These are phyloP conservation scores for Fomitopsis schrenkii DNA, from an alignment of 1,284 basidiomycete species.

Conservation along the genomic window DNA sequence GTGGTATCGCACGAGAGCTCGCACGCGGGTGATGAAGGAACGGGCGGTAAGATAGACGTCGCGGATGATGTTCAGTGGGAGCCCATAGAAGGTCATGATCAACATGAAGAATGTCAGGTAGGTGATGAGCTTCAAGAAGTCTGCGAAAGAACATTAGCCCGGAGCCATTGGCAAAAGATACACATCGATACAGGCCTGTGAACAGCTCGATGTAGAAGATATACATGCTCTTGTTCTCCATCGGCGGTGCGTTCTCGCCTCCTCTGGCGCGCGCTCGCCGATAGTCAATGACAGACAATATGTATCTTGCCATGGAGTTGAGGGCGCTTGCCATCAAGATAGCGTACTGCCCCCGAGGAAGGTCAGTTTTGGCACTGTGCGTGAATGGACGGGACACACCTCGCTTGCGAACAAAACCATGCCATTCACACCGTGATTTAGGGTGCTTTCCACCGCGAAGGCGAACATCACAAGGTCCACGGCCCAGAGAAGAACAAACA, in stretches of 20 bases:
- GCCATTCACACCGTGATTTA: slow-evolving; percentile 78
- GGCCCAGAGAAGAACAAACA: slow-evolving; percentile 68
- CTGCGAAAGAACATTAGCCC: slow-evolving; percentile 36
- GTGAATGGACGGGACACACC: slow-evolving; percentile 39
- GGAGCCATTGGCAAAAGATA: slow-evolving; percentile 4
- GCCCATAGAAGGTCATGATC: slow-evolving; percentile 91
- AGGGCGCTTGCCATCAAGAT: slow-evolving; percentile 82
- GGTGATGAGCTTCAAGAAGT: slow-evolving; percentile 89
- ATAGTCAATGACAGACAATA: slow-evolving; percentile 81
- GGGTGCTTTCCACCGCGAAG: slow-evolving; percentile 75
- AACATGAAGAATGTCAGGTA: slow-evolving; percentile 93
- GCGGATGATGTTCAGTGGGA: slow-evolving; percentile 94
- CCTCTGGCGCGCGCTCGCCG: slow-evolving; percentile 72
- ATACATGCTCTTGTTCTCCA: slow-evolving; percentile 99
- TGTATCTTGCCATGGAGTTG: slow-evolving; percentile 82
- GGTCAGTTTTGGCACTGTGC: slow-evolving; percentile 2
- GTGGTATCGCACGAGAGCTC: slow-evolving; percentile 88
- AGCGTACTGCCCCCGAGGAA: slow-evolving; percentile 60
- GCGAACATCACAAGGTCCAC: slow-evolving; percentile 73
- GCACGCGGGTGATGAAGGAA: slow-evolving; percentile 84
- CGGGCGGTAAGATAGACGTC: slow-evolving; percentile 95
- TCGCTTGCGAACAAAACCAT: slow-evolving; percentile 96
- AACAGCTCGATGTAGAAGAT: slow-evolving; percentile 91
- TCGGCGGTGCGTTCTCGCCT: slow-evolving; percentile 84
- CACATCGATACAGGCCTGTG: slow-evolving; percentile 57